phyloP scores from a whole-genome alignment of 306 rosid genomes.

The Astragalus glycyphyllos region DNA sequence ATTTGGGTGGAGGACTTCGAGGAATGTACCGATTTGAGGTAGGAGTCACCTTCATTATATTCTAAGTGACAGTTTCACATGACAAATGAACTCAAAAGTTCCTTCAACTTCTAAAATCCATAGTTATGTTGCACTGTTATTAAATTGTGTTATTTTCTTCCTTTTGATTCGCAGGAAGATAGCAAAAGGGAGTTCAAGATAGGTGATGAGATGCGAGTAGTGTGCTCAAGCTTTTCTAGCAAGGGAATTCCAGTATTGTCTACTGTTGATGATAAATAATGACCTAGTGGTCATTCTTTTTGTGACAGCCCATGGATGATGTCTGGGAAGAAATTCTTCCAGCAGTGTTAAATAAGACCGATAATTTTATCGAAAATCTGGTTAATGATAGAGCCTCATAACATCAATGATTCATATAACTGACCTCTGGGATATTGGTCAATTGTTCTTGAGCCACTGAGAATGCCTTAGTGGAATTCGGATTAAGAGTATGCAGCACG shows the following conservation, averaged over 20 bases:
- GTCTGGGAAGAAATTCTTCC: slow-evolving; percentile 32
- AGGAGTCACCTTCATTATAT: slow-evolving; percentile 29
- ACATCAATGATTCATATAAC: background rate
- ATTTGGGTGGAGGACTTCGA: slow-evolving; percentile 81
- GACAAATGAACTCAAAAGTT: slow-evolving; percentile 1
- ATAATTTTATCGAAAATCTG: slow-evolving; percentile 25
- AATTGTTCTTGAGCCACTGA: slow-evolving; percentile 4
- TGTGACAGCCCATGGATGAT: slow-evolving; percentile 30
- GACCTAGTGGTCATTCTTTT: slow-evolving; percentile 20
- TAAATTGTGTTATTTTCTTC: slow-evolving; percentile 15
- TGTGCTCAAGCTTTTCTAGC: slow-evolving; percentile 73
- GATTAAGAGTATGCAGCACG: slow-evolving; percentile 15
- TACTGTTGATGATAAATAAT: slow-evolving; percentile 54
- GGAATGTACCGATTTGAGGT: slow-evolving; percentile 94
- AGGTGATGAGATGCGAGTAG: slow-evolving; percentile 70
- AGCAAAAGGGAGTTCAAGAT: slow-evolving; percentile 51
- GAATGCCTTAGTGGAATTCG: slow-evolving; percentile 9
- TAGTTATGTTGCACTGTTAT: background rate
- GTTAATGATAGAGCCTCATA: slow-evolving; percentile 6
- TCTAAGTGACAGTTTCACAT: background rate
- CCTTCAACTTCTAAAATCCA: slow-evolving; percentile 2
- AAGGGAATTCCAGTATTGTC: slow-evolving; percentile 84
- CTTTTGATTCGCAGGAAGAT: slow-evolving; percentile 51
- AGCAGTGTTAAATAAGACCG: background rate
- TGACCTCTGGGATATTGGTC: background rate